Evolutionary conservation across 192 early-diverging fungal species (phyloP), one percentile per base, ranked within the genome.

Genomic region (Gryganskiella cystojenkinii): DNA sequence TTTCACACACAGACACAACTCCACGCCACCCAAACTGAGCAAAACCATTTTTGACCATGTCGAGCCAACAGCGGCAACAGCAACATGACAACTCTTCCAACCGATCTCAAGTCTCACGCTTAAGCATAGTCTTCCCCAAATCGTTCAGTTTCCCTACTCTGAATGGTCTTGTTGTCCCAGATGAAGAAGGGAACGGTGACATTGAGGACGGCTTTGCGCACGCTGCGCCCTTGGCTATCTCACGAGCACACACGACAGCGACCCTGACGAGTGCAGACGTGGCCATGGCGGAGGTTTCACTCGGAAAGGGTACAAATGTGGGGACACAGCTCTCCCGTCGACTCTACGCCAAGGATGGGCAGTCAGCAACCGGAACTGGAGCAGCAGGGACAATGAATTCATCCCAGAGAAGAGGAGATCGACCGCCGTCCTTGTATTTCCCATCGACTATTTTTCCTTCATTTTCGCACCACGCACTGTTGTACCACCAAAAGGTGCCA

Each of bases 161-260:
- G n/a, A n/a, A n/a, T n/a, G n/a, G n/a, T n/a, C n/a, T n/a, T n/a
- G 43, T 57, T 14, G 33, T 47, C 43, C 43, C 6, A 33, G 47
- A 10, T 43, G 17, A 22, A 14, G 27, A 17, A 19, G 19, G 22
- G 47, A 44, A 44, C 33, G 30, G 43, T 45, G 28, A 1, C 1
- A 8, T 27, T 22, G 15, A 47, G 28, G 24, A 31, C 30, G 50
- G 31, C 46, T 35, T 49, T 49, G 13, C 31, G 15, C 54, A 2
- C n/a, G 14, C 61, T 72, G 70, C 62, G n/a, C 70, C 70, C 3
- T 28, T 52, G 30, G 4, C 47, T 8, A 49, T 64, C 46, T 35
- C 62, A 15, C 62, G 62, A 10, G 47, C 61, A 19, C 56, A 46
- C 25, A 58, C 61, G 15, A 62, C 68, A 19, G 55, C 68, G 17